A percentile compares a stretch with the other conserved stretches of the same genome.
These are phyloP conservation scores for Claviceps cyperi DNA, from an alignment of 2,329 filamentous ascomycete species.

Conservation along the genomic window DNA sequence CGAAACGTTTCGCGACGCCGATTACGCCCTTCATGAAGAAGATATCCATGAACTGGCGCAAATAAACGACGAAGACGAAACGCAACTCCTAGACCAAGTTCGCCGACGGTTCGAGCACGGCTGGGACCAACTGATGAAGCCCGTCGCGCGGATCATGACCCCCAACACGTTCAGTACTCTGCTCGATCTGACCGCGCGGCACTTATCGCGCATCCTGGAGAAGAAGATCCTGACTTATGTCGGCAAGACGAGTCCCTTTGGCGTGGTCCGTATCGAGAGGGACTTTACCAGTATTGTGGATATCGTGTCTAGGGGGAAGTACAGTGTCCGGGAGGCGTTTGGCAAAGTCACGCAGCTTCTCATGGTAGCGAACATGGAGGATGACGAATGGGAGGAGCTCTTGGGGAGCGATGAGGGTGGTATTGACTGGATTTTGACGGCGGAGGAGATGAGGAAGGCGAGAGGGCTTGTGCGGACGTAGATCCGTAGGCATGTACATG, in stretches of 20 bases:
- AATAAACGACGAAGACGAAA: conserved; percentile 39
- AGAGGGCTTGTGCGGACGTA: conserved; percentile 44
- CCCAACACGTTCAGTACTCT: conserved; percentile 61
- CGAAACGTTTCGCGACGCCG: conserved; percentile 82
- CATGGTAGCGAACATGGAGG: conserved; percentile 85
- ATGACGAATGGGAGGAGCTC: conserved; percentile 85
- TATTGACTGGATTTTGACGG: conserved; percentile 56
- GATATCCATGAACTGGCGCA: conserved; percentile 42
- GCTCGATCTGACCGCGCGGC: conserved; percentile 55
- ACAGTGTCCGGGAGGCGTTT: conserved; percentile 66
- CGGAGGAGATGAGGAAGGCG: conserved; percentile 60
- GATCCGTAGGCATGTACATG: neutral
- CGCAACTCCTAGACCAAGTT: conserved; percentile 50
- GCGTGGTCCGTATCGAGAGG: conserved; percentile 69
- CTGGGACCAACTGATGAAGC: conserved; percentile 76
- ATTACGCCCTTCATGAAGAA: conserved; percentile 59
- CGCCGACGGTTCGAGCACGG: conserved; percentile 66
- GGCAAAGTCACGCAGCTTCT: conserved; percentile 63
- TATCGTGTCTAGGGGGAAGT: conserved; percentile 54
- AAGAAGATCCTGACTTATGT: conserved; percentile 74
- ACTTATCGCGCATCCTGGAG: conserved; percentile 68
- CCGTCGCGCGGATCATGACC: conserved; percentile 74
- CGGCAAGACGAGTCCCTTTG: conserved; percentile 65
- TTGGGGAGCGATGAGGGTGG: conserved; percentile 39
- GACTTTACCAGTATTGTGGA: conserved; percentile 66